Evolutionary conservation across 2,329 filamentous ascomycete species (phyloP).

Genomic region (Nemania diffusa): DNA sequence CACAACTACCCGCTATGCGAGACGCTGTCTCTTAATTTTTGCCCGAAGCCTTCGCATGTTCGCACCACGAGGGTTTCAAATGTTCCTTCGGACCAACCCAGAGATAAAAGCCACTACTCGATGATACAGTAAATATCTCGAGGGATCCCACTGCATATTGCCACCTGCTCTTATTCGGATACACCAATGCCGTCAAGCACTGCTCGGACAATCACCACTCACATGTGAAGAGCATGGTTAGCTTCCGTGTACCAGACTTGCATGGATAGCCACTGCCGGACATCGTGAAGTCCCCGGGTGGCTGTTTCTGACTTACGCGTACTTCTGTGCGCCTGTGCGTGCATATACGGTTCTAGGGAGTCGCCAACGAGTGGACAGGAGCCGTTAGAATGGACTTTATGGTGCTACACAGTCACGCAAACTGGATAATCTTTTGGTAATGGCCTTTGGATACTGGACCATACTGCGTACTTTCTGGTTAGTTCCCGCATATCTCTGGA

Average conservation of each 20-base stretch:
- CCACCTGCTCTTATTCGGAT: constrained; percentile 2
- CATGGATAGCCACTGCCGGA: neutral
- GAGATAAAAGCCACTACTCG: neutral
- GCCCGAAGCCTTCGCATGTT: constrained; percentile 30
- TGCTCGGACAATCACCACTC: neutral
- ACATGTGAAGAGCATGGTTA: neutral
- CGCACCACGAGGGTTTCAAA: constrained; percentile 22
- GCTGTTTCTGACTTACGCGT: neutral
- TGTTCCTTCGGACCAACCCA: neutral
- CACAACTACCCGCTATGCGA: neutral
- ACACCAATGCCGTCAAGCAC: neutral
- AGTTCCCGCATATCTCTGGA: neutral
- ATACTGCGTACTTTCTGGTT: too few species aligned
- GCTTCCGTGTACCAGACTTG: neutral
- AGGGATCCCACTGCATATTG: neutral
- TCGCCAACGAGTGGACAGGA: neutral
- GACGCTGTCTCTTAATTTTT: neutral
- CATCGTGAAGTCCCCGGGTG: neutral
- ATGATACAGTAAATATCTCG: neutral
- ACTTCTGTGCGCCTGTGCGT: neutral
- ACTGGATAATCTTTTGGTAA: neutral
- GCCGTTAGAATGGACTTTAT: neutral
- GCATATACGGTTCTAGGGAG: neutral
- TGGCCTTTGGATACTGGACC: neutral
- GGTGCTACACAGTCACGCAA: neutral